Base-by-base conservation (phyloP, 371 early-diverging fungal species). In the Rhizopus delemar region DNA sequence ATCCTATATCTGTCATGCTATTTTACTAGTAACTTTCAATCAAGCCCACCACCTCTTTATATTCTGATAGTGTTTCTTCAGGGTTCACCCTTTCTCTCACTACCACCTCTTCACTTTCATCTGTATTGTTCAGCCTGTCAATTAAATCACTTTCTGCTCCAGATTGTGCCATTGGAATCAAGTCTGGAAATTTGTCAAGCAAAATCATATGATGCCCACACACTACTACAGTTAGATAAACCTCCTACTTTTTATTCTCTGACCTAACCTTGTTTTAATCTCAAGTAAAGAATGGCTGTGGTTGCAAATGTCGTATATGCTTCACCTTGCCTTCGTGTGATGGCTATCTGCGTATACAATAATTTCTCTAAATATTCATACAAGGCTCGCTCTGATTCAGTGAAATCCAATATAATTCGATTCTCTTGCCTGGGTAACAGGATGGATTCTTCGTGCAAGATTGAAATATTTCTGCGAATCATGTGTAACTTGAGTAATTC, bases 341-440 rank as follows among this genome's bases (percentile, higher is more conserved):
- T 15, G 28, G 9, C 28, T 15, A 69, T 63, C 46, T 69, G 68
- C 33, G 62, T 50, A 46, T 77, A 77, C 2, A 74, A 48, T n/a
- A 72, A 48, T 9, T 65, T 60, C 33, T 77, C 77, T 7, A 77
- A 43, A 35, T 77, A 77, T 39, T 77, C 77, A 48, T 77, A 77
- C 3, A 77, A 51, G 2, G 77, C 77, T 32, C 69, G 59, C 58
- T 77, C 77, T 3, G 74, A 53, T 7, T 57, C 54, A 5, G 66
- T 56, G n/a, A 77, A 77, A 31, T 71, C 66, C 16, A 77, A 60
- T 5, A 57, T 64, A 13, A 77, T 60, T 8, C 77, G 72, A 5
- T 58, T 51, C 31, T 74, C 73, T 39, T 63, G 59, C 41, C 64
- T 56, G 4, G 77, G 77, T n/a, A 72, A 46, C 15, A 77, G 71